Conservation (phyloP, 169 alveolate genomes). For the Plasmodium knowlesi region DNA sequence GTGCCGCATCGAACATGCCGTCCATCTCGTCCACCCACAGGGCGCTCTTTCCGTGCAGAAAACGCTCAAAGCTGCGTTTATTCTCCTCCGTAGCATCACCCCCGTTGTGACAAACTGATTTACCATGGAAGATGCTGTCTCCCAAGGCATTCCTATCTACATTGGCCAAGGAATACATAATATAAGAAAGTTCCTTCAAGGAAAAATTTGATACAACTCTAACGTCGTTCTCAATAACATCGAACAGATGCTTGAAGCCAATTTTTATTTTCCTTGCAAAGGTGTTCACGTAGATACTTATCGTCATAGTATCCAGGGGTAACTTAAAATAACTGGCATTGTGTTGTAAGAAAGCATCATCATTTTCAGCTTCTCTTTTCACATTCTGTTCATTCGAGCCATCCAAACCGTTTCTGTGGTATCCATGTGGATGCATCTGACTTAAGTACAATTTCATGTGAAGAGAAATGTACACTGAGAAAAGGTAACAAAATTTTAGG, state of each 20-base stretch:
- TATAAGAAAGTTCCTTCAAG: conserved; percentile 44
- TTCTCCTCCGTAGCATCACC: not conserved
- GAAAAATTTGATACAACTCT: conserved; percentile 3
- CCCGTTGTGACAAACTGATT: not conserved
- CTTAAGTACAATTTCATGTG: conserved; percentile 33
- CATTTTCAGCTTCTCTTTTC: not conserved
- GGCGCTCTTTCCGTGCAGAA: not conserved
- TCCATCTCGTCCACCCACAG: not conserved
- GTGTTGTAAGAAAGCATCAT: conserved; percentile 2
- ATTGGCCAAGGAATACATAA: conserved; percentile 25
- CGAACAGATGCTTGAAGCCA: conserved; percentile 28
- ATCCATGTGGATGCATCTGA: not conserved
- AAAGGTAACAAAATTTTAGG: conserved; percentile 36
- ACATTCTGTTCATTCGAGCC: not conserved
- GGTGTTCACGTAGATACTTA: conserved; percentile 52
- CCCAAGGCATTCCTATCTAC: conserved; percentile 8
- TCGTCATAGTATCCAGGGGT: conserved; percentile 35
- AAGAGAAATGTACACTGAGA: conserved; percentile 47
- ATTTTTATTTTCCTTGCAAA: conserved; percentile 51
- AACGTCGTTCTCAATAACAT: conserved; percentile 20
- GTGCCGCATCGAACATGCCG: not conserved
- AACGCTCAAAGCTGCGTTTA: not conserved
- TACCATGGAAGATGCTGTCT: not conserved
- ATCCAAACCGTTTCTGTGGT: not conserved
- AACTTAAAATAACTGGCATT: conserved; percentile 11